phyloP scores from a whole-genome alignment of 768 basidiomycete species.

The Pholiota conissans region DNA sequence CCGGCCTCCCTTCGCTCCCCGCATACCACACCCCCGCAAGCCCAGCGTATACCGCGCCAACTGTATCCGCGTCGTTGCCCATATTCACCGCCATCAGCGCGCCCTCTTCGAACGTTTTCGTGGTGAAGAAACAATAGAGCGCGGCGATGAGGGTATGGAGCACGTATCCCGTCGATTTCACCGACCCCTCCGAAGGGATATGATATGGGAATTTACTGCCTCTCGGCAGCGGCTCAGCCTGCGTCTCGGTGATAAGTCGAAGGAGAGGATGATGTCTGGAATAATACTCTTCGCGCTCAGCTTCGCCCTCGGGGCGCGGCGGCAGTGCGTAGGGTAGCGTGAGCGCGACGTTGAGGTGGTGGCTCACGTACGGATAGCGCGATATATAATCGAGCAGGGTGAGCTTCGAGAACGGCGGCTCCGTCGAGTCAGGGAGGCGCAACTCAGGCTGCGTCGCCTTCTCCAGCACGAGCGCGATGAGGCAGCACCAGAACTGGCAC shows the following conservation, averaged over 20 bases:
- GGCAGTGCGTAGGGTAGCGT: slow-evolving; percentile 26
- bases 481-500: slow-evolving; percentile 39
- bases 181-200: slow-evolving; percentile 28
- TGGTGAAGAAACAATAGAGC: slow-evolving; percentile 45
- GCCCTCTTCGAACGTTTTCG: slow-evolving; percentile 42
- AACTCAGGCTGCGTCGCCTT: slow-evolving; percentile 12
- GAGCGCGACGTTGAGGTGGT: slow-evolving; percentile 31
- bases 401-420: slow-evolving; percentile 33
- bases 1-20: slow-evolving; percentile 16
- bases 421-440: slow-evolving; percentile 1
- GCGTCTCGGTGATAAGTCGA: slow-evolving; percentile 30
- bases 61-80: slow-evolving; percentile 44
- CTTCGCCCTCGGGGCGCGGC: slow-evolving; percentile 14
- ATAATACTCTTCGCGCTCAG: slow-evolving; percentile 34
- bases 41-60: slow-evolving; percentile 46
- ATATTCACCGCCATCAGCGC: slow-evolving; percentile 46
- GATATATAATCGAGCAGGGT: slow-evolving; percentile 38
- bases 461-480: slow-evolving; percentile 34
- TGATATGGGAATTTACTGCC: slow-evolving; percentile 20
- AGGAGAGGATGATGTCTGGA: slow-evolving; percentile 37
- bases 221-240: slow-evolving; percentile 13
- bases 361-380: slow-evolving; percentile 34
- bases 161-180: slow-evolving; percentile 42
- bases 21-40: slow-evolving; percentile 46
- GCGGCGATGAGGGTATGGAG: slow-evolving; percentile 40